Conservation (phyloP, 306 rosid genomes). For the Mucuna pruriens region DNA sequence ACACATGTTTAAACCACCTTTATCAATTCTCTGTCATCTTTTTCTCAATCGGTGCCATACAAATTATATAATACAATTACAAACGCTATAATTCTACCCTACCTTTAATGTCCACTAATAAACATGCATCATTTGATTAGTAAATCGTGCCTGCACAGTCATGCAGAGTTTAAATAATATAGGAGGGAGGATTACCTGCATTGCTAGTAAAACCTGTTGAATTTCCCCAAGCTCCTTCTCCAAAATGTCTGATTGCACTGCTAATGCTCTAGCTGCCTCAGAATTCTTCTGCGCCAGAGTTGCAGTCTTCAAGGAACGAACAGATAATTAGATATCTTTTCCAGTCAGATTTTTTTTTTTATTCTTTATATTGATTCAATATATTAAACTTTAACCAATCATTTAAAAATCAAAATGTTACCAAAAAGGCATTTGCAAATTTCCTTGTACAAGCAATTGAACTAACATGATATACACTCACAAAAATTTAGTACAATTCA, state of each 20-base stretch:
- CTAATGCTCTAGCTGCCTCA: conserved; percentile 83
- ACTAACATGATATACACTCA: neutral
- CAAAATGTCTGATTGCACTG: conserved; percentile 71
- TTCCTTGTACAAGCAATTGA: neutral
- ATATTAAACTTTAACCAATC: conserved; percentile 21
- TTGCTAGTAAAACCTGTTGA: conserved; percentile 85
- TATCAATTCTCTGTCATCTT: too few relatives aligned
- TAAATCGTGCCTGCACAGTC: neutral
- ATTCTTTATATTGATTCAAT: conserved; percentile 1
- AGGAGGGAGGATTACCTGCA: conserved; percentile 70
- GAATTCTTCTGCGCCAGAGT: conserved; percentile 81
- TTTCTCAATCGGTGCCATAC: too few relatives aligned
- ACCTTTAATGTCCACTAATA: conserved; percentile 9
- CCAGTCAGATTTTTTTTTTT: neutral
- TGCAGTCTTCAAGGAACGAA: conserved; percentile 73
- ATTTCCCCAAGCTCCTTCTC: conserved; percentile 94
- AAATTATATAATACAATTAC: neutral
- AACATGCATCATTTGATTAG: neutral
- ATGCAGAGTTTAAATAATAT: conserved; percentile 25
- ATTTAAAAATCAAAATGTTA: conserved; percentile 31
- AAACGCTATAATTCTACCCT: conserved; percentile 17
- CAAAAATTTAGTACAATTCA: neutral
- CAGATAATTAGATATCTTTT: conserved; percentile 35
- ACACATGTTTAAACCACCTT: too few relatives aligned
- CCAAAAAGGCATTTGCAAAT: neutral